Conservation (phyloP, 2,329 filamentous ascomycete genomes). For the Nemania bipapillata region DNA sequence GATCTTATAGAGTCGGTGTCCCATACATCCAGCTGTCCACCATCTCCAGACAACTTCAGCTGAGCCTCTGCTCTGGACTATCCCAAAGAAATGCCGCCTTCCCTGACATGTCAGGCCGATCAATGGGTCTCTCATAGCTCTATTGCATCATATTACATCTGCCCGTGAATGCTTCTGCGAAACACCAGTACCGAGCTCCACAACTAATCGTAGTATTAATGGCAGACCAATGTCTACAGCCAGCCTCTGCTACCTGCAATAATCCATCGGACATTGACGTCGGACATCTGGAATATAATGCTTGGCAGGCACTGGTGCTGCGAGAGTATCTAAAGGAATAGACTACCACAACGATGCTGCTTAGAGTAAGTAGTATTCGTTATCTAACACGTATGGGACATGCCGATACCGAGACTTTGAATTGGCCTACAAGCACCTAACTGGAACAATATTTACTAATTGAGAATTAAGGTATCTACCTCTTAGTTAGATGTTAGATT, state of each 20-base stretch:
- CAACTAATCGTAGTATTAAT: not conserved
- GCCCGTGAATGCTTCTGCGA: constrained; percentile 1
- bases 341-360: too few relatives aligned
- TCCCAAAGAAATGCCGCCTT: constrained; percentile 12
- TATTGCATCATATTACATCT: constrained; percentile 10
- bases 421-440: too few relatives aligned
- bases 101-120: constrained; percentile 17
- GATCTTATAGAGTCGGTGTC: not conserved
- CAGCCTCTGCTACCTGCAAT: not conserved
- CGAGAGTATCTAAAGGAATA: too few relatives aligned
- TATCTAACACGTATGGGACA: too few relatives aligned
- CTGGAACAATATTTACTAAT: too few relatives aligned
- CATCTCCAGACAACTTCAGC: constrained; percentile 14
- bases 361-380: too few relatives aligned
- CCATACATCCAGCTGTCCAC: constrained; percentile 1
- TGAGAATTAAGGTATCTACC: too few relatives aligned
- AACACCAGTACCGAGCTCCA: not conserved
- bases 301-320: constrained; percentile 9
- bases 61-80: not conserved
- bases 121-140: constrained; percentile 1
- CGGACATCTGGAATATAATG: not conserved
- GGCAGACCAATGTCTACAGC: not conserved
- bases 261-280: not conserved
- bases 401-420: too few relatives aligned
- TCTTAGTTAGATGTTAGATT: too few relatives aligned